Conservation (phyloP, 1,284 basidiomycete species). For the Ceratobasidium sp. region DNA sequence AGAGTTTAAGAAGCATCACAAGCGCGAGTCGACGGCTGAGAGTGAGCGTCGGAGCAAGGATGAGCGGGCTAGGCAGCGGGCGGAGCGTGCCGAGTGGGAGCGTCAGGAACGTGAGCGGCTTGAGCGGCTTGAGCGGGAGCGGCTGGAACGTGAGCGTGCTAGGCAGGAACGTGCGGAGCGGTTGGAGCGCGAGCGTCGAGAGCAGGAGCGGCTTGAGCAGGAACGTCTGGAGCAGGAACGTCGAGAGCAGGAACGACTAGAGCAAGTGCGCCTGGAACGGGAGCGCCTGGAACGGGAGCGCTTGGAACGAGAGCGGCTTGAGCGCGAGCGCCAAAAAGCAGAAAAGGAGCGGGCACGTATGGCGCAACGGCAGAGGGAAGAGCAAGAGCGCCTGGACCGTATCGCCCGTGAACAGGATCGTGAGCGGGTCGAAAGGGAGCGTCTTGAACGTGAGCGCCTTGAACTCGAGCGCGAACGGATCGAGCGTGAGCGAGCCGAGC, state of each 20-base stretch:
- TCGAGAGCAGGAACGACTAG: background rate
- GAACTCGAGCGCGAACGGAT: slow-evolving; percentile 20
- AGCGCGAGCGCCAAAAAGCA: slow-evolving; percentile 17
- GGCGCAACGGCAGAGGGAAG: slow-evolving; percentile 17
- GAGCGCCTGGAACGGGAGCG: slow-evolving; percentile 19
- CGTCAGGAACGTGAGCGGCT: background rate
- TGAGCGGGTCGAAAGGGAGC: slow-evolving; percentile 33
- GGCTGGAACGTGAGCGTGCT: background rate
- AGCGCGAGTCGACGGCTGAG: slow-evolving; percentile 30
- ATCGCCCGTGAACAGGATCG: slow-evolving; percentile 28
- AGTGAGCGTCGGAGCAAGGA: slow-evolving; percentile 18
- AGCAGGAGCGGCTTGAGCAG: background rate
- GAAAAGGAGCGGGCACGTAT: slow-evolving; percentile 14
- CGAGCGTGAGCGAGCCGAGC: slow-evolving; percentile 20
- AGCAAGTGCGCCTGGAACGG: slow-evolving; percentile 12
- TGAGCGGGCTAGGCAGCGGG: slow-evolving; percentile 14
- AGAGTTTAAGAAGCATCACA: slow-evolving; percentile 33
- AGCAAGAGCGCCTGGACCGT: slow-evolving; percentile 31
- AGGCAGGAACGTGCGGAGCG: slow-evolving; percentile 2
- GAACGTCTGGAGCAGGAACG: background rate
- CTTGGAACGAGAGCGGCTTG: background rate
- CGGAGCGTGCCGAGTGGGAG: slow-evolving; percentile 8
- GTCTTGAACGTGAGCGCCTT: slow-evolving; percentile 19
- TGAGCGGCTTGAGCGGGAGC: slow-evolving; percentile 9
- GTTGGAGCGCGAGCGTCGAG: background rate